Conservation (phyloP, 441 rosid species). For the Manihot esculenta region DNA sequence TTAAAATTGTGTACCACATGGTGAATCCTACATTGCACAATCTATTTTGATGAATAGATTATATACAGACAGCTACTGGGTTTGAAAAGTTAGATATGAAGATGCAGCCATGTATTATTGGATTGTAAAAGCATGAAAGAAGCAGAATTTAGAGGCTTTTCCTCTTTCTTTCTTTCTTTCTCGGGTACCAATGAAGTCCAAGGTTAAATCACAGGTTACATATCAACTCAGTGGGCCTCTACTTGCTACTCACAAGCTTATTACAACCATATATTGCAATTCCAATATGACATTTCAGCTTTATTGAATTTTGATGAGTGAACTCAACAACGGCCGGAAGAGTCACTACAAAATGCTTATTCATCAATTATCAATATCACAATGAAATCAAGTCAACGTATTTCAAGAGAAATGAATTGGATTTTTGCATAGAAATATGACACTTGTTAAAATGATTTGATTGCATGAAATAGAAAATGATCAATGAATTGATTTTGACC, state of each 20-base stretch:
- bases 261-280: no score
- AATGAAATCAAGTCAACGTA: constrained; percentile 3
- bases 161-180: background rate
- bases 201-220: background rate
- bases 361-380: background rate
- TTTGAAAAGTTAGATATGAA: no score
- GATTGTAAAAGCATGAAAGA: background rate
- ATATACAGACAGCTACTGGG: no score
- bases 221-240: constrained; percentile 15
- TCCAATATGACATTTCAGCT: constrained; percentile 1
- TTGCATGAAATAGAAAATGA: no score
- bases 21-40: background rate
- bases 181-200: constrained; percentile 7
- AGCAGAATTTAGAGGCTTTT: constrained; percentile 4
- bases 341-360: background rate
- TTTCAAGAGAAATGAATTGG: background rate
- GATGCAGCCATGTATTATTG: no score
- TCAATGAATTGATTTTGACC: no score
- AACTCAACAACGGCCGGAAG: background rate
- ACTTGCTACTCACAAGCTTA: no score
- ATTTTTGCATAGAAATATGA: no score
- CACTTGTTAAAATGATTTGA: no score
- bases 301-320: background rate
- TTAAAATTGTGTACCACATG: background rate
- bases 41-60: background rate